Conservation (phyloP, 2,329 filamentous ascomycete species). For the Bimuria novae-zelandiae region DNA sequence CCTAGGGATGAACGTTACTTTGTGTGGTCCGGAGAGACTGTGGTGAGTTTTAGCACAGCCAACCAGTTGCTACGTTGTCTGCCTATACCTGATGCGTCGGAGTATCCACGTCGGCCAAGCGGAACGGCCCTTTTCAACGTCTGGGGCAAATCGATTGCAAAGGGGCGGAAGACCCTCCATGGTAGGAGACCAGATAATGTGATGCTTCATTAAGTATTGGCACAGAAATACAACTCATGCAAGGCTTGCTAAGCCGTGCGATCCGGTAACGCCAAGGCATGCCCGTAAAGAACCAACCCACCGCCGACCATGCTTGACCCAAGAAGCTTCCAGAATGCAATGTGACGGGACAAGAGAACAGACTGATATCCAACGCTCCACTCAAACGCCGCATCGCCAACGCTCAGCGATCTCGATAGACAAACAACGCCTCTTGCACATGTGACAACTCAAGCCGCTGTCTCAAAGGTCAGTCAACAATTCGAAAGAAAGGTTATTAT, state of each 20-base stretch:
- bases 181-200: neutral
- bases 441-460: neutral
- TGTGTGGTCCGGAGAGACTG: too few relatives aligned
- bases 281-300: neutral
- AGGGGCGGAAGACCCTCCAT: too few relatives aligned
- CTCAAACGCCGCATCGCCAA: conserved; percentile 9
- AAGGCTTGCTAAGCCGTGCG: neutral
- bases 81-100: too few relatives aligned
- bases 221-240: neutral
- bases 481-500: conserved; percentile 26
- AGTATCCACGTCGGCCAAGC: too few relatives aligned
- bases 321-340: neutral
- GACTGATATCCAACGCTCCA: neutral
- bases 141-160: too few relatives aligned
- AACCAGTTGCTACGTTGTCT: too few relatives aligned
- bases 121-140: too few relatives aligned
- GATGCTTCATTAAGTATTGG: neutral
- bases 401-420: neutral
- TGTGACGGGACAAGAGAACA: neutral
- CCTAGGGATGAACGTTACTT: too few relatives aligned
- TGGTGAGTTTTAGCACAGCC: too few relatives aligned
- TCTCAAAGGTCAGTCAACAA: conserved; percentile 12
- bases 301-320: conserved; percentile 2
- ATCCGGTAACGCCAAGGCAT: neutral
- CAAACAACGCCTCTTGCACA: neutral